Percentiles rank a stretch among this genome's conserved stretches.
Conservation (phyloP, 805 yeast species). For the Geotrichum ghanense region DNA sequence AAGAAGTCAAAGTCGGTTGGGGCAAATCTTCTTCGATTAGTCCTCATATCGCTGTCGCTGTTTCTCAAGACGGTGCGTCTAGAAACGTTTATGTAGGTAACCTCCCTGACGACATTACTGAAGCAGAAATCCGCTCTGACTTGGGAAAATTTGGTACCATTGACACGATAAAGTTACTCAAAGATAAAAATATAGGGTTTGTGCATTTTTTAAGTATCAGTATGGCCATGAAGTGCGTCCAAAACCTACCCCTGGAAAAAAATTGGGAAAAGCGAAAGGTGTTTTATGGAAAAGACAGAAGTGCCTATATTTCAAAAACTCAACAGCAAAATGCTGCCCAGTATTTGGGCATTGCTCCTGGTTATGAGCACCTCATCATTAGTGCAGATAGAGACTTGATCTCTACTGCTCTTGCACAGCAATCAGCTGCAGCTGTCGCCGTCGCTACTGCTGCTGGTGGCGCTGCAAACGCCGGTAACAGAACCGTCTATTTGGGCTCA, state of each 20-base stretch:
- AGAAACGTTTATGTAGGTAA: slow-evolving; percentile 88
- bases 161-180: slow-evolving; percentile 70
- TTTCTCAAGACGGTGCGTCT: slow-evolving; percentile 80
- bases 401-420: slow-evolving; percentile 53
- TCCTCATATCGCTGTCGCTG: slow-evolving; percentile 63
- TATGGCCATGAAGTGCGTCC: slow-evolving; percentile 79
- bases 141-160: slow-evolving; percentile 67
- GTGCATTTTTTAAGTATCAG: slow-evolving; percentile 80
- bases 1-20: slow-evolving; percentile 87
- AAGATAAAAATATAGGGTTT: slow-evolving; percentile 68
- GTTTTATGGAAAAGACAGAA: slow-evolving; percentile 84
- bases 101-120: slow-evolving; percentile 54
- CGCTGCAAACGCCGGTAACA: slow-evolving; percentile 78
- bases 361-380: slow-evolving; percentile 69
- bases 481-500: slow-evolving; percentile 87
- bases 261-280: slow-evolving; percentile 70
- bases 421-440: slow-evolving; percentile 95
- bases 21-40: slow-evolving; percentile 69
- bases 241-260: slow-evolving; percentile 53
- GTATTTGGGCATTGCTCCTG: slow-evolving; percentile 82
- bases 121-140: slow-evolving; percentile 55
- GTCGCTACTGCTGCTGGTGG: slow-evolving; percentile 94
- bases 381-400: slow-evolving; percentile 48
- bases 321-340: slow-evolving; percentile 97
- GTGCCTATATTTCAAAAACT: slow-evolving; percentile 84